phyloP scores from a whole-genome alignment of 805 yeast species.

The Nakazawaea pomicola region DNA sequence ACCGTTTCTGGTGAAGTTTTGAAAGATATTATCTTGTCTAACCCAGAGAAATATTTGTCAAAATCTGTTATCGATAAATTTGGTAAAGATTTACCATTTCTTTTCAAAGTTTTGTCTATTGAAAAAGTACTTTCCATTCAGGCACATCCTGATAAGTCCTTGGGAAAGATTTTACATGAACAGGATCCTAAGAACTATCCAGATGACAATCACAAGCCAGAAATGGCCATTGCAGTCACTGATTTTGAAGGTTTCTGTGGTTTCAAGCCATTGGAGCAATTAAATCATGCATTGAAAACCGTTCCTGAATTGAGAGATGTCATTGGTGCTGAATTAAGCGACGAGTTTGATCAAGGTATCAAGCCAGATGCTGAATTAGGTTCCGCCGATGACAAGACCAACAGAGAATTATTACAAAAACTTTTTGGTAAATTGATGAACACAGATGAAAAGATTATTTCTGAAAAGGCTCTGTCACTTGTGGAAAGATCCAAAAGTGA shows the following conservation, averaged over 20 bases:
- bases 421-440: conserved; percentile 85
- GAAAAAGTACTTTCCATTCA: conserved; percentile 91
- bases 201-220: conserved; percentile 98
- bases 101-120: conserved; percentile 91
- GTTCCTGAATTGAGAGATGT: conserved; percentile 75
- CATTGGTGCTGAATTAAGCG: conserved; percentile 59
- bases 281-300: conserved; percentile 59
- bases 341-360: conserved; percentile 47
- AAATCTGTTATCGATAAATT: conserved; percentile 55
- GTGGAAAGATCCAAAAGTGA: conserved; percentile 57
- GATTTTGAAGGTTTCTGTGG: conserved; percentile 98
- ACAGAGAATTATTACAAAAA: conserved; percentile 63
- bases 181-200: conserved; percentile 93
- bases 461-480: conserved; percentile 53
- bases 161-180: conserved; percentile 72
- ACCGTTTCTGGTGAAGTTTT: conserved; percentile 52
- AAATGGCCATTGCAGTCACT: conserved; percentile 97
- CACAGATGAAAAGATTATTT: conserved; percentile 57
- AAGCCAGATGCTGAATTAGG: conserved; percentile 39
- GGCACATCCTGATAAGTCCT: conserved; percentile 93
- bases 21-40: conserved; percentile 56
- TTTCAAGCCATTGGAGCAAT: conserved; percentile 82
- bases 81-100: conserved; percentile 79
- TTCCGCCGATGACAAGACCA: conserved; percentile 46
- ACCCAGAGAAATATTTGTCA: conserved; percentile 61